Evolutionary conservation across 148 eudicot species (phyloP).

Genomic region (Nepenthes gracilis): DNA sequence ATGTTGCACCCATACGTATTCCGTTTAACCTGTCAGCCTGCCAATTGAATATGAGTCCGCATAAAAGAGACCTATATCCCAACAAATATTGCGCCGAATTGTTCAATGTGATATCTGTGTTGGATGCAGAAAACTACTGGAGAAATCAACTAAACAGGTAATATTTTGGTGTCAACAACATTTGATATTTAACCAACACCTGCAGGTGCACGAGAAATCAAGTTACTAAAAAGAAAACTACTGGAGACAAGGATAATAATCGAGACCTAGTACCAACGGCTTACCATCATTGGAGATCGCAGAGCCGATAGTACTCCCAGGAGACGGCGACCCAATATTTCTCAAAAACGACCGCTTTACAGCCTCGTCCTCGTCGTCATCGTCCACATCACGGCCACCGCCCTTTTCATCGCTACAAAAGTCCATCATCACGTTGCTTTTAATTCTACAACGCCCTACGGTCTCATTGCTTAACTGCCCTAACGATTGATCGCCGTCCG

Average conservation of each 20-base stretch:
- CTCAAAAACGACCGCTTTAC: constrained; percentile 10
- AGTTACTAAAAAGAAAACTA: not conserved
- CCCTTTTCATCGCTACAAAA: constrained; percentile 9
- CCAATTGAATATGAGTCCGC: too few species aligned
- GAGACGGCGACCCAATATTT: constrained; percentile 20
- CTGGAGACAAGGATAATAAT: not conserved
- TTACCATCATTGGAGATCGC: constrained; percentile 34
- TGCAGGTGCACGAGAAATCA: not conserved
- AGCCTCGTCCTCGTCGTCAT: constrained; percentile 14
- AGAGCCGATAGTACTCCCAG: constrained; percentile 31
- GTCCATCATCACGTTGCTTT: constrained; percentile 25
- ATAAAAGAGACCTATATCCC: too few species aligned
- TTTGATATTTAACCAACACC: too few species aligned
- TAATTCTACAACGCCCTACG: constrained; percentile 14
- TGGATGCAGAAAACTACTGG: too few species aligned
- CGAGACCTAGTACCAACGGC: not conserved
- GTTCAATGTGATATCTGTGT: too few species aligned
- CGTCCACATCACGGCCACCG: constrained; percentile 11
- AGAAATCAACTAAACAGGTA: too few species aligned
- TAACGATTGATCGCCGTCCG: constrained; percentile 6
- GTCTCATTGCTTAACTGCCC: constrained; percentile 1
- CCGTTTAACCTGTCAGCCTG: too few species aligned
- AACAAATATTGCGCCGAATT: too few species aligned
- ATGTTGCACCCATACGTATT: too few species aligned
- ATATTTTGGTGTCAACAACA: too few species aligned